These are phyloP conservation scores for Cercospora sp. DNA, from an alignment of 2,329 filamentous ascomycete genomes.

Conservation along the genomic window DNA sequence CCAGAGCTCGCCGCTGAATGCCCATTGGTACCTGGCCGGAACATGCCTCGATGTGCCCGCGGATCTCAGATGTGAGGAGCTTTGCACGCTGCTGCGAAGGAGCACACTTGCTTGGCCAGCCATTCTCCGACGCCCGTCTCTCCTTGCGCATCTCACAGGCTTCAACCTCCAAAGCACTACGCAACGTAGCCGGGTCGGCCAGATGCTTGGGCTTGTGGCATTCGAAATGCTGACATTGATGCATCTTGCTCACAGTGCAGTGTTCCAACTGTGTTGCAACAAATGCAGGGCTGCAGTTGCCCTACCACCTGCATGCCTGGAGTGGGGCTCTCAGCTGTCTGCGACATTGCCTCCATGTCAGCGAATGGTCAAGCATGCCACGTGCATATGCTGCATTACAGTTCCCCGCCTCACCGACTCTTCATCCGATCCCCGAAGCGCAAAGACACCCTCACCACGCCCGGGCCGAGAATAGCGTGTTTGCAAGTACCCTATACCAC, in stretches of 20 bases:
- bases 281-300: constrained; percentile 8
- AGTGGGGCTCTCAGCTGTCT: background rate
- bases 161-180: background rate
- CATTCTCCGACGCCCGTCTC: background rate
- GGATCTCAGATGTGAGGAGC: constrained; percentile 9
- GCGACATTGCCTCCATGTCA: background rate
- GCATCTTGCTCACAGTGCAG: background rate
- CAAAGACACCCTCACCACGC: background rate
- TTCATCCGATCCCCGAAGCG: background rate
- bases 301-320: background rate
- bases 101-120: background rate
- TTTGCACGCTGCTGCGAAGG: background rate
- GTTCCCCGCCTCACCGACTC: constrained; percentile 3
- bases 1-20: constrained; percentile 24
- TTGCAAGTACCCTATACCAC: background rate
- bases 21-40: constrained; percentile 17
- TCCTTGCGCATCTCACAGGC: background rate
- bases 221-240: background rate
- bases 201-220: background rate
- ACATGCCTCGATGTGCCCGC: constrained; percentile 10
- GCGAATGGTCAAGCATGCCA: background rate
- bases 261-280: background rate
- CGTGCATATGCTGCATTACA: background rate
- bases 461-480: background rate
- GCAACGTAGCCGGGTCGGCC: background rate